phyloP scores from a whole-genome alignment of 1,284 basidiomycete species.

The Malassezia globosa region DNA sequence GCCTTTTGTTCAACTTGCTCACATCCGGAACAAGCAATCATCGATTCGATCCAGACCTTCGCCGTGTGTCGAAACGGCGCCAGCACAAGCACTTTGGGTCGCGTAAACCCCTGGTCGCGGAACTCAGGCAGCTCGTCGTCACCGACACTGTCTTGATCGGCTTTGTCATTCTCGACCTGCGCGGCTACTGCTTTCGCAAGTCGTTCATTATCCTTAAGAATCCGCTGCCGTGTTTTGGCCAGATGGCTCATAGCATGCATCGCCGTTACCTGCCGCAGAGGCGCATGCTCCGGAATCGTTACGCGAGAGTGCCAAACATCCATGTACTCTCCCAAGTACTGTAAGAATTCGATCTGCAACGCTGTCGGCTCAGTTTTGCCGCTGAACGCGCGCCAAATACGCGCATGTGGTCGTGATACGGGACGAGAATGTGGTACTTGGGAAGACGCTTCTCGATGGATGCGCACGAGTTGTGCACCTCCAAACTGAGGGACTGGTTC shows the following conservation, averaged over 20 bases:
- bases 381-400: conserved; percentile 9
- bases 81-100: conserved; percentile 82
- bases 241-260: conserved; percentile 40
- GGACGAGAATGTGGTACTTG: neutral
- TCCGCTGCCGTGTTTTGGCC: conserved; percentile 69
- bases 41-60: conserved; percentile 56
- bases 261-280: conserved; percentile 22
- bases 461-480: conserved; percentile 4
- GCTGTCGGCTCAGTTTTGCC: conserved; percentile 4
- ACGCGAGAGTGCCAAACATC: conserved; percentile 33
- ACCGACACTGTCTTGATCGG: no score
- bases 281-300: conserved; percentile 17
- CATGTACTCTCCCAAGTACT: conserved; percentile 25
- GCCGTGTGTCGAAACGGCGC: conserved; percentile 85
- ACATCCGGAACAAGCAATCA: conserved; percentile 28
- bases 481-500: conserved; percentile 15
- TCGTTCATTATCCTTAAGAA: conserved; percentile 90
- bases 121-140: conserved; percentile 25
- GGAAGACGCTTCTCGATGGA: neutral
- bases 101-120: conserved; percentile 90
- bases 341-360: conserved; percentile 24
- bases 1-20: conserved; percentile 55
- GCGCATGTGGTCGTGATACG: conserved; percentile 7
- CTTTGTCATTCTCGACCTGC: conserved; percentile 18
- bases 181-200: conserved; percentile 52